Evolutionary conservation across 257 asterid genomes (phyloP), one percentile per base, ranked within the genome.

Genomic region (Solanum medicagineum): DNA sequence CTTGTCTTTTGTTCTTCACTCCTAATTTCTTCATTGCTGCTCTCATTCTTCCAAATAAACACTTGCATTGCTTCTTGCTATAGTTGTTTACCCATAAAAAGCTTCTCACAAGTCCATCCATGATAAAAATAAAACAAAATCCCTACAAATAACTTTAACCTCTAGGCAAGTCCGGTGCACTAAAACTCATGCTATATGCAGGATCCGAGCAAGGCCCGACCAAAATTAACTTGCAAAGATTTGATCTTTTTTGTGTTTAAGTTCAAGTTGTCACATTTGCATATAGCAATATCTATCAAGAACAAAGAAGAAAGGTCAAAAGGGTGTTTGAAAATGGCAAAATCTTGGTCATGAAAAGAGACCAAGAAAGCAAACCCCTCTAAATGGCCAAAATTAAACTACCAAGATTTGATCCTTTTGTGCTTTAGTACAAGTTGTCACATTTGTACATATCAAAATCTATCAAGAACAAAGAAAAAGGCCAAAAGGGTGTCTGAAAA

Each of bases 31-130:
- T 90, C 49, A 89, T 56, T 16, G 92, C 94, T 74, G 92, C 91
- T 87, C 87, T 93, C 81, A 90, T 83, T 86, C 91, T 92, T 90
- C 93, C 69, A 49, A 89, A 47, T 11, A 93, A 24, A 82, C 89
- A 87, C 45, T 87, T 90, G 89, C 91, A 84, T 62, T 89, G 90
- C 62, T 87, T 89, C 93, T 85, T 90, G 51, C 93, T 86, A 22
- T 14, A 82, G 9, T 91, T 5, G 54, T 42, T 70, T 19, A 70
- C 54, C 24, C 54, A 70, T 29, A 84, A 85, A 44, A 88, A 77
- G 45, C 90, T 84, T 49, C 81, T 90, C 12, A 70, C 36, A 70
- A 87, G 85, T 29, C 92, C 90, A 70, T 92, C 82, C 82, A 75
- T 75, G 24, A 49, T 49, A 49, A 73, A 73, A 44, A 17, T 40